Conservation (phyloP, 140 eudicot species). For the Bidens hawaiensis region DNA sequence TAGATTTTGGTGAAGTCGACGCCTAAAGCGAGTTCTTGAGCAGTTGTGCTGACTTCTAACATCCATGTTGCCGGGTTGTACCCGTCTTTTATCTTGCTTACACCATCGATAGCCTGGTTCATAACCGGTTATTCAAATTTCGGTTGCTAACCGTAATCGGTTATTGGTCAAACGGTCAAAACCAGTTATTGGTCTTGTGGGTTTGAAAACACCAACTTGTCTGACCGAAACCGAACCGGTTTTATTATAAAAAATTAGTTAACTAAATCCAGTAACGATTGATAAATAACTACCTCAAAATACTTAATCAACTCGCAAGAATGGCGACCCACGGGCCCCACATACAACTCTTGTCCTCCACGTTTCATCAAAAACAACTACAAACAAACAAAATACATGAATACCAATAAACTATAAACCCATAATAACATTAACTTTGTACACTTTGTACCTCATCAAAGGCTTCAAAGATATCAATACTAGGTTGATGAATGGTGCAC, state of each 20-base stretch:
- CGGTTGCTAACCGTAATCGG: too few relatives aligned
- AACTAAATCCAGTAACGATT: neutral
- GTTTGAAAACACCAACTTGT: too few relatives aligned
- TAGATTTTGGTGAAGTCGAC: conserved; percentile 49
- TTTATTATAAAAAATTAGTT: too few relatives aligned
- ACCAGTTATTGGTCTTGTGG: too few relatives aligned
- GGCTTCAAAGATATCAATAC: conserved; percentile 85
- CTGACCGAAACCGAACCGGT: too few relatives aligned
- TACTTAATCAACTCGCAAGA: conserved; percentile 54
- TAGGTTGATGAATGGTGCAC: conserved; percentile 95
- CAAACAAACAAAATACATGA: neutral
- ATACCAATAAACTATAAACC: neutral
- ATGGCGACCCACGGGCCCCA: conserved; percentile 55
- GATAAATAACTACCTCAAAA: conserved; percentile 36
- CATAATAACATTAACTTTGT: neutral
- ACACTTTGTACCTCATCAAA: conserved; percentile 68
- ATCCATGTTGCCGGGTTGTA: conserved; percentile 71
- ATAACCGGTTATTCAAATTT: too few relatives aligned
- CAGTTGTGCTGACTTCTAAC: conserved; percentile 49
- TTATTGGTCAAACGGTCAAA: too few relatives aligned
- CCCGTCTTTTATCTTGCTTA: conserved; percentile 45
- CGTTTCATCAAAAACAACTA: conserved; percentile 57
- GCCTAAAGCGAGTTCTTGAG: conserved; percentile 51
- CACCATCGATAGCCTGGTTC: conserved; percentile 39
- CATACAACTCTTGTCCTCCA: conserved; percentile 59